Conservation (phyloP, 805 yeast genomes). For the Candida cerambycidarum region DNA sequence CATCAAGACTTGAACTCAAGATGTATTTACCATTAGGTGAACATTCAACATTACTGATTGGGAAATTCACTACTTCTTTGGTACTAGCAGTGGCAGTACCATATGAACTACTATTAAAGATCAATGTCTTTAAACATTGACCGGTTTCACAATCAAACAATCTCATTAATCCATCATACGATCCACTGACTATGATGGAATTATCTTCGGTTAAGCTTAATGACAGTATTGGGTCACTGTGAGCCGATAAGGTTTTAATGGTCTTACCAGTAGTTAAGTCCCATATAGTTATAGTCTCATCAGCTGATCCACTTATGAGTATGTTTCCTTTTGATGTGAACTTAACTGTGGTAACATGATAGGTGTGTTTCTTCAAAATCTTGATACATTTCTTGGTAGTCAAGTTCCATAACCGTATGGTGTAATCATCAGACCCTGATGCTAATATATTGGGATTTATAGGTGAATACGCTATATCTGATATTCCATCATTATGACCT, state of each 20-base stretch:
- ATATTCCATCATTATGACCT: slow-evolving; percentile 72
- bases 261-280: slow-evolving; percentile 70
- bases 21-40: slow-evolving; percentile 81
- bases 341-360: slow-evolving; percentile 70
- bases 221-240: slow-evolving; percentile 83
- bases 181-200: slow-evolving; percentile 78
- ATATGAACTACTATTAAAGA: slow-evolving; percentile 67
- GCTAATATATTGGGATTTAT: slow-evolving; percentile 67
- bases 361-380: slow-evolving; percentile 75
- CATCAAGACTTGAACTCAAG: slow-evolving; percentile 78
- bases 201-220: slow-evolving; percentile 76
- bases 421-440: slow-evolving; percentile 82
- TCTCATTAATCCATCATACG: slow-evolving; percentile 89
- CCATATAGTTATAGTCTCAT: slow-evolving; percentile 91
- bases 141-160: slow-evolving; percentile 87
- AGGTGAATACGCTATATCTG: slow-evolving; percentile 77
- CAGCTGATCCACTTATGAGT: slow-evolving; percentile 79
- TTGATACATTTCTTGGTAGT: slow-evolving; percentile 48
- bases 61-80: slow-evolving; percentile 51
- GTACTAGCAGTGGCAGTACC: slow-evolving; percentile 60
- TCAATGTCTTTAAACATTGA: slow-evolving; percentile 86
- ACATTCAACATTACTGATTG: slow-evolving; percentile 70
- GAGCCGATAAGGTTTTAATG: slow-evolving; percentile 83
- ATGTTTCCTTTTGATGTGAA: slow-evolving; percentile 77
- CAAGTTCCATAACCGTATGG: slow-evolving; percentile 72